Evolutionary conservation across 2,329 filamentous ascomycete genomes (phyloP).

Genomic region (Xylariaceae sp.): DNA sequence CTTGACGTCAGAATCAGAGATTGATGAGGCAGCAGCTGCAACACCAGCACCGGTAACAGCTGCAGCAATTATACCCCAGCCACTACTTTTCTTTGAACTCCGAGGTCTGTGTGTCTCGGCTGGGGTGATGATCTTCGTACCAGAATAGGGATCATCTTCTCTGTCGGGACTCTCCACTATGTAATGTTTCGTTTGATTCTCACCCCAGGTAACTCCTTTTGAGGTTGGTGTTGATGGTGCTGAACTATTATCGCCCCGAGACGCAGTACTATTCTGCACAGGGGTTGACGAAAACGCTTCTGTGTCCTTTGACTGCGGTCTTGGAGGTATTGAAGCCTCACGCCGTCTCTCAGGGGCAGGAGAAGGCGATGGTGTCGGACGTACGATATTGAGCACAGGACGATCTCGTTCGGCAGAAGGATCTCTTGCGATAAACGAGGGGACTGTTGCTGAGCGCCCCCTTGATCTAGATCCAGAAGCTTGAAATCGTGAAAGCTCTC

Average conservation of each 20-base stretch:
- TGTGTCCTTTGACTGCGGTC: neutral
- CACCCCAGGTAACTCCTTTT: slow-evolving; percentile 61
- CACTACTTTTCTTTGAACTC: slow-evolving; percentile 39
- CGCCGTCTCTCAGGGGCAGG: slow-evolving; percentile 44
- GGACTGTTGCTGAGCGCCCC: slow-evolving; percentile 25
- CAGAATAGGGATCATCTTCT: slow-evolving; percentile 28
- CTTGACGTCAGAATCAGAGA: slow-evolving; percentile 13
- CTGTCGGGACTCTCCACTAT: slow-evolving; percentile 56
- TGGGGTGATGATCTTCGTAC: slow-evolving; percentile 27
- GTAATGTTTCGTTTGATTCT: slow-evolving; percentile 62
- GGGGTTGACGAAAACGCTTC: slow-evolving; percentile 1
- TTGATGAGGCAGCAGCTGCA: slow-evolving; percentile 30
- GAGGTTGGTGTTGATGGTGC: slow-evolving; percentile 42
- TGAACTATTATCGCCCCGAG: slow-evolving; percentile 41
- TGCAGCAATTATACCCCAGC: slow-evolving; percentile 52
- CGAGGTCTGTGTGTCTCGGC: slow-evolving; percentile 27
- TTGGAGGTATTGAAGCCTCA: slow-evolving; percentile 12
- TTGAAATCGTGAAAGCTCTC: slow-evolving; percentile 43
- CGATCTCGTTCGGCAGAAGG: slow-evolving; percentile 52
- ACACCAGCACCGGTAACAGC: slow-evolving; percentile 43
- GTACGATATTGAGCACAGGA: slow-evolving; percentile 57
- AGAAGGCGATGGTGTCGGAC: slow-evolving; percentile 54
- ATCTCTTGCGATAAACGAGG: slow-evolving; percentile 44
- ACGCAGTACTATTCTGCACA: slow-evolving; percentile 31
- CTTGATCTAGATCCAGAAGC: slow-evolving; percentile 23